These are phyloP conservation scores for Aureobasidium zeae DNA, from an alignment of 2,329 filamentous ascomycete species.

Conservation along the genomic window DNA sequence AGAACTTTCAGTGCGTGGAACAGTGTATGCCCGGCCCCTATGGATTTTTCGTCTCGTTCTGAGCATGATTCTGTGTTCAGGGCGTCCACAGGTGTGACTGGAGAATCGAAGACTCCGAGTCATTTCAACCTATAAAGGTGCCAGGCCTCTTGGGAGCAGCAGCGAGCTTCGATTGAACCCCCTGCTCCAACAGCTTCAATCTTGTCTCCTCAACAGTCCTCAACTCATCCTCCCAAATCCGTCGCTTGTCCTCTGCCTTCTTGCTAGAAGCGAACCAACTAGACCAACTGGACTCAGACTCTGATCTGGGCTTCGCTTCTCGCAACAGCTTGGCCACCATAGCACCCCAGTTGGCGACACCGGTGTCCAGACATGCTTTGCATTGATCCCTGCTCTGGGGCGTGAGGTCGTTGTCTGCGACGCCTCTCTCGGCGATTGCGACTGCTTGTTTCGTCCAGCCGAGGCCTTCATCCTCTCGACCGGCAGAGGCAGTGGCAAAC, in stretches of 20 bases:
- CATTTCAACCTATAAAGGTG: conserved; percentile 9
- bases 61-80: no score
- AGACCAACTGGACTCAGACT: conserved; percentile 17
- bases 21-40: no score
- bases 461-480: conserved; percentile 57
- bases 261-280: conserved; percentile 18
- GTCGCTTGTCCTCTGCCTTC: conserved; percentile 18
- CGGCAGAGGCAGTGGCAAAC: conserved; percentile 53
- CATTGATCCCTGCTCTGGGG: conserved; percentile 51
- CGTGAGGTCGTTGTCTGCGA: neutral
- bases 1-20: no score
- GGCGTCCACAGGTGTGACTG: no score
- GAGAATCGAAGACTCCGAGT: no score
- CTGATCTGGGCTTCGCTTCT: conserved; percentile 31
- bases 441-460: conserved; percentile 56
- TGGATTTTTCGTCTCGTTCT: no score
- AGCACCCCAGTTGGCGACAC: conserved; percentile 69
- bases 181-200: conserved; percentile 21
- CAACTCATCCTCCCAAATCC: conserved; percentile 13
- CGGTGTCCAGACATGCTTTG: conserved; percentile 65
- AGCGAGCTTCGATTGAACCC: conserved; percentile 19
- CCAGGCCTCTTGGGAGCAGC: conserved; percentile 2
- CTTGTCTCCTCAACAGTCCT: conserved; percentile 19
- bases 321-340: conserved; percentile 62
- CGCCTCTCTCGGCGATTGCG: conserved; percentile 5